These are phyloP conservation scores for Ciborinia camelliae DNA, from an alignment of 2,329 filamentous ascomycete genomes.

Conservation along the genomic window DNA sequence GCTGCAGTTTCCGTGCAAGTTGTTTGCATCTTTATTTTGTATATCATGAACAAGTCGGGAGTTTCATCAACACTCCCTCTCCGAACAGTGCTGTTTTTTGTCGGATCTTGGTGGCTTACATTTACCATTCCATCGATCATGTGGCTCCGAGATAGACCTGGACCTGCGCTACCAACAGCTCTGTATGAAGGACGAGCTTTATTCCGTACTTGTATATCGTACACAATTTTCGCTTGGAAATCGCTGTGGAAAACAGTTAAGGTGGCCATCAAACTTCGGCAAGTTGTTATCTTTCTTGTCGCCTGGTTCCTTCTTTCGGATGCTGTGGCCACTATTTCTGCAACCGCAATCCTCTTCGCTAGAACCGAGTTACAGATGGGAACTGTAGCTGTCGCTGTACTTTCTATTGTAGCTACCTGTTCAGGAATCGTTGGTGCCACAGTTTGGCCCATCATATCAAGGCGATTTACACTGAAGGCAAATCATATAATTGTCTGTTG, in stretches of 20 bases:
- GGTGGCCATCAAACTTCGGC: slow-evolving; percentile 67
- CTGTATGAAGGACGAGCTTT: slow-evolving; percentile 13
- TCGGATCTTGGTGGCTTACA: slow-evolving; percentile 88
- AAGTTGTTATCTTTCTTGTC: slow-evolving; percentile 74
- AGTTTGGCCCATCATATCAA: slow-evolving; percentile 78
- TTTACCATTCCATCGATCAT: slow-evolving; percentile 86
- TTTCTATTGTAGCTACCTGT: slow-evolving; percentile 87
- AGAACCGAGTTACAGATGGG: slow-evolving; percentile 92
- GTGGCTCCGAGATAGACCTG: slow-evolving; percentile 85
- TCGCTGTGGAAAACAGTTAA: slow-evolving; percentile 77
- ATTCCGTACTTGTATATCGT: slow-evolving; percentile 58
- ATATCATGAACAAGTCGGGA: slow-evolving; percentile 47
- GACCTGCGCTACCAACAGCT: slow-evolving; percentile 64
- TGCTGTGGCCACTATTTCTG: slow-evolving; percentile 89
- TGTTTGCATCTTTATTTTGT: slow-evolving; percentile 71
- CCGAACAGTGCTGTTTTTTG: slow-evolving; percentile 78
- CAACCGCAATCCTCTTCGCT: slow-evolving; percentile 91
- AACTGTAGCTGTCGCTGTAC: slow-evolving; percentile 81
- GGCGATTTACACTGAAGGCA: slow-evolving; percentile 64
- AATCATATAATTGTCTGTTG: slow-evolving; percentile 91
- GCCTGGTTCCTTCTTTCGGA: slow-evolving; percentile 96
- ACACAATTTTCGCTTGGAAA: slow-evolving; percentile 81
- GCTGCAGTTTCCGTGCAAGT: slow-evolving; percentile 82
- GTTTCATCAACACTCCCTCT: slow-evolving; percentile 68
- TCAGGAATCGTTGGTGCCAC: slow-evolving; percentile 85